These are phyloP conservation scores for Claviceps humidiphila DNA, from an alignment of 2,329 filamentous ascomycete species.

Conservation along the genomic window DNA sequence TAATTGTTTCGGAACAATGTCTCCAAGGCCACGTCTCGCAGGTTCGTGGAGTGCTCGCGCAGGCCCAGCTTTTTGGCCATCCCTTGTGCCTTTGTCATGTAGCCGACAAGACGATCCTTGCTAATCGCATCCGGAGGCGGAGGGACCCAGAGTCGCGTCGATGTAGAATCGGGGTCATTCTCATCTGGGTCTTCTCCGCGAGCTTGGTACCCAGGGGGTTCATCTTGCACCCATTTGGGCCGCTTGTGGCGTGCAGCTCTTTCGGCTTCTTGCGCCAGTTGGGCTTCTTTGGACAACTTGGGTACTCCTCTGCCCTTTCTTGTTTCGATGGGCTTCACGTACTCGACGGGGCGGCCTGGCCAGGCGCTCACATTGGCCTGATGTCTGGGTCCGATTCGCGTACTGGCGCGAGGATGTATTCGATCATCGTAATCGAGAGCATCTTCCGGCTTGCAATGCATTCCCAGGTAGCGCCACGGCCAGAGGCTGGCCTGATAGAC, in stretches of 20 bases:
- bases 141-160: conserved; percentile 67
- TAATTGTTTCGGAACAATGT: conserved; percentile 61
- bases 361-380: conserved; percentile 78
- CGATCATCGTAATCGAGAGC: conserved; percentile 93
- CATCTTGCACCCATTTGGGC: conserved; percentile 88
- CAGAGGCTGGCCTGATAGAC: conserved; percentile 87
- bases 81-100: conserved; percentile 56
- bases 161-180: conserved; percentile 61
- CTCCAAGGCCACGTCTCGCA: conserved; percentile 70
- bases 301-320: conserved; percentile 74
- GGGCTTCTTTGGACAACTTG: conserved; percentile 66
- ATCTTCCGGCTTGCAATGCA: conserved; percentile 91
- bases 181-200: conserved; percentile 67
- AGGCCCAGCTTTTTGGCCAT: conserved; percentile 57
- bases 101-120: conserved; percentile 56
- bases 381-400: conserved; percentile 78
- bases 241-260: conserved; percentile 66
- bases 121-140: conserved; percentile 38
- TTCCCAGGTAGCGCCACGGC: conserved; percentile 91
- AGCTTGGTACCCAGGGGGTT: conserved; percentile 71
- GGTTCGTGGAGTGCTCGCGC: conserved; percentile 66
- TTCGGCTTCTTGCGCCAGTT: conserved; percentile 73
- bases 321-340: conserved; percentile 75
- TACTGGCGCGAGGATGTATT: conserved; percentile 92
- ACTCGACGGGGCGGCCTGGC: conserved; percentile 77